These are phyloP conservation scores for Yarrowia hollandica DNA, from an alignment of 805 yeast species.

Conservation along the genomic window DNA sequence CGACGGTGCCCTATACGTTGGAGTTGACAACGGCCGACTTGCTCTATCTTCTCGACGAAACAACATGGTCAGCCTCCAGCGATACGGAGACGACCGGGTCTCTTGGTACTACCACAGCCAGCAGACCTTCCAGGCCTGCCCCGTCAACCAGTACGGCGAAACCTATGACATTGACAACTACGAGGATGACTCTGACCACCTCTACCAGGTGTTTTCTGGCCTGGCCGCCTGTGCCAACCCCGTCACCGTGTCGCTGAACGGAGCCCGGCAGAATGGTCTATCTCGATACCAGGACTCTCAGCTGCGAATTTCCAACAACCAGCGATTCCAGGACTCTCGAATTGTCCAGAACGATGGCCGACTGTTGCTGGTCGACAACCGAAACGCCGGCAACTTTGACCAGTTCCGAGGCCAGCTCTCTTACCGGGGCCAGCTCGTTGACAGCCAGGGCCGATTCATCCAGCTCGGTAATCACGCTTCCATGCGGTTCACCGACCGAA, in stretches of 20 bases:
- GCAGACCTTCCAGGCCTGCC: conserved; percentile 16
- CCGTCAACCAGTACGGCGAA: conserved; percentile 2
- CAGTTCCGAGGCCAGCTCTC: conserved; percentile 20
- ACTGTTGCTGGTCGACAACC: conserved; percentile 6
- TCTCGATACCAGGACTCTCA: conserved; percentile 17
- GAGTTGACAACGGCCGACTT: conserved; percentile 4
- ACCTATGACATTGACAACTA: not conserved
- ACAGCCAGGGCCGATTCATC: conserved; percentile 18
- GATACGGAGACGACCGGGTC: not conserved
- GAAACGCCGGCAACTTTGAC: conserved; percentile 2
- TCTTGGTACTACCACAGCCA: conserved; percentile 12
- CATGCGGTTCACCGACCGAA: conserved; percentile 17
- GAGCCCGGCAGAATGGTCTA: conserved; percentile 1
- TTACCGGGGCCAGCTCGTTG: conserved; percentile 19
- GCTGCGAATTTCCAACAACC: conserved; percentile 1
- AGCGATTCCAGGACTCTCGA: conserved; percentile 1
- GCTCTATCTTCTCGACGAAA: conserved; percentile 4
- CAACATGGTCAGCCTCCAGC: conserved; percentile 5
- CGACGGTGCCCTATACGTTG: conserved; percentile 1
- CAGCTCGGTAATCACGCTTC: conserved; percentile 14
- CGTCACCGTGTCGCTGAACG: not conserved
- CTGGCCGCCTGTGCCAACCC: not conserved
- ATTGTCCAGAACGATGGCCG: conserved; percentile 11
- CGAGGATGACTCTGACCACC: conserved; percentile 13
- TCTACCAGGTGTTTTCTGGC: conserved; percentile 1